phyloP scores from a whole-genome alignment of 1,284 basidiomycete genomes.

The Melampsora abietis-canadensis region DNA sequence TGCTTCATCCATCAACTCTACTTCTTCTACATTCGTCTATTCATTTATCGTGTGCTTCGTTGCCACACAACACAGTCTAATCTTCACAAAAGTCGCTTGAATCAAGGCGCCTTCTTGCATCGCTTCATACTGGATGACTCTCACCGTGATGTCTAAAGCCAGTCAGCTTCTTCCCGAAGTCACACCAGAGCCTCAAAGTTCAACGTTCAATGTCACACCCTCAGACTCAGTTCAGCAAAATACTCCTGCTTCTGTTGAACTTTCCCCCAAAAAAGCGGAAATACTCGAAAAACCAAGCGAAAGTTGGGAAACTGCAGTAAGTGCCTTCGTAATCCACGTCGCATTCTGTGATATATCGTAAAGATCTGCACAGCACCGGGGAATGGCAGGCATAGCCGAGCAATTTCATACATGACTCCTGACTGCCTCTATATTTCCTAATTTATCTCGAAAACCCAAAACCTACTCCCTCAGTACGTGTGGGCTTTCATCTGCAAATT shows the following conservation, averaged over 20 bases:
- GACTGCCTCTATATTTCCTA: conserved; percentile 1
- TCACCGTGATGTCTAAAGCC: conserved; percentile 1
- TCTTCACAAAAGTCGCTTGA: conserved; percentile 5
- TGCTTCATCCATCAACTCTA: background rate
- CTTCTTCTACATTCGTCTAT: background rate
- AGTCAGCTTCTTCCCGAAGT: conserved; percentile 8
- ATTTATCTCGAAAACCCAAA: background rate
- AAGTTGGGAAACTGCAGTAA: conserved; percentile 43
- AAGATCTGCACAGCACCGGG: too few species aligned
- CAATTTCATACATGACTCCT: background rate
- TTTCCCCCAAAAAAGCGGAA: background rate
- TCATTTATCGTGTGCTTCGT: conserved; percentile 4
- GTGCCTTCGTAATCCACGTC: background rate
- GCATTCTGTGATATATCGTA: background rate
- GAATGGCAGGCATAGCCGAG: background rate
- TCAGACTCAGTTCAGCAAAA: background rate
- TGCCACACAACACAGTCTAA: background rate
- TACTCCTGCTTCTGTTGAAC: background rate
- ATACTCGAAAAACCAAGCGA: conserved; percentile 11
- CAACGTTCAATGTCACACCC: background rate
- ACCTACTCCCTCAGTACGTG: conserved; percentile 16
- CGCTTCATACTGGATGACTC: background rate
- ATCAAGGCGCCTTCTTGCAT: background rate
- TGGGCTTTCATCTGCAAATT: conserved; percentile 40
- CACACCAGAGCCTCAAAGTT: conserved; percentile 3